Evolutionary conservation across 2,329 filamentous ascomycete species (phyloP).

Genomic region (Trichophyton benhamiae): DNA sequence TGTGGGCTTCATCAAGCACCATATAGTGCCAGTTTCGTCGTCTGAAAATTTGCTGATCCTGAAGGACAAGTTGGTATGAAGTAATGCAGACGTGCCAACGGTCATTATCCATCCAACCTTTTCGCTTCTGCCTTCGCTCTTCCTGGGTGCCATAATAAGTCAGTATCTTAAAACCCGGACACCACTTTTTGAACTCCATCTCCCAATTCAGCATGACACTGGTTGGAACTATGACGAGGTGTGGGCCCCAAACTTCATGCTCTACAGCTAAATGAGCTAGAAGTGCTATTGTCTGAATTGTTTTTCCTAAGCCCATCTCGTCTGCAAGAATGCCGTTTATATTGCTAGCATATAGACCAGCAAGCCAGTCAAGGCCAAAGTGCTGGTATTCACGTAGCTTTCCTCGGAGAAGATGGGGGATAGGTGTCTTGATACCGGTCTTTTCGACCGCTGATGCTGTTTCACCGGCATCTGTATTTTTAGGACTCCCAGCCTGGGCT

Average conservation of each 20-base stretch:
- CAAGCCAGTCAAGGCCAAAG: slow-evolving; percentile 92
- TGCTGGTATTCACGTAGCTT: slow-evolving; percentile 93
- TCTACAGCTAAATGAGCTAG: slow-evolving; percentile 84
- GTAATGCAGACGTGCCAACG: slow-evolving; percentile 97
- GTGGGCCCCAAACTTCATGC: slow-evolving; percentile 87
- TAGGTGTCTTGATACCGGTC: slow-evolving; percentile 47
- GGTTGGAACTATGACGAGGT: slow-evolving; percentile 90
- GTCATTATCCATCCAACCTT: slow-evolving; percentile 86
- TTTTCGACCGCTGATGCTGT: not conserved
- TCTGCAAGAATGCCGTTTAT: slow-evolving; percentile 96
- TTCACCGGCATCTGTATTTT: not conserved
- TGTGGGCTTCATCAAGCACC: slow-evolving; percentile 95
- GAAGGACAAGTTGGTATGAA: slow-evolving; percentile 88
- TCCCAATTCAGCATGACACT: slow-evolving; percentile 99
- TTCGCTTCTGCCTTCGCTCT: slow-evolving; percentile 79
- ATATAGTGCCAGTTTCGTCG: slow-evolving; percentile 93
- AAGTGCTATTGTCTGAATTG: slow-evolving; percentile 91
- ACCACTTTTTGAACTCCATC: slow-evolving; percentile 99
- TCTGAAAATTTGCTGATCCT: slow-evolving; percentile 89
- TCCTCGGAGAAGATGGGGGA: slow-evolving; percentile 74
- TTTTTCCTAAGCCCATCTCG: slow-evolving; percentile 97
- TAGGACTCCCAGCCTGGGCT: not conserved
- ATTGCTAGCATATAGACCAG: slow-evolving; percentile 77
- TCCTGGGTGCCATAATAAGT: slow-evolving; percentile 93
- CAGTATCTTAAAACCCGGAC: slow-evolving; percentile 92